Evolutionary conservation across 345 rosid species (phyloP).

Genomic region (Aquilaria sinensis): DNA sequence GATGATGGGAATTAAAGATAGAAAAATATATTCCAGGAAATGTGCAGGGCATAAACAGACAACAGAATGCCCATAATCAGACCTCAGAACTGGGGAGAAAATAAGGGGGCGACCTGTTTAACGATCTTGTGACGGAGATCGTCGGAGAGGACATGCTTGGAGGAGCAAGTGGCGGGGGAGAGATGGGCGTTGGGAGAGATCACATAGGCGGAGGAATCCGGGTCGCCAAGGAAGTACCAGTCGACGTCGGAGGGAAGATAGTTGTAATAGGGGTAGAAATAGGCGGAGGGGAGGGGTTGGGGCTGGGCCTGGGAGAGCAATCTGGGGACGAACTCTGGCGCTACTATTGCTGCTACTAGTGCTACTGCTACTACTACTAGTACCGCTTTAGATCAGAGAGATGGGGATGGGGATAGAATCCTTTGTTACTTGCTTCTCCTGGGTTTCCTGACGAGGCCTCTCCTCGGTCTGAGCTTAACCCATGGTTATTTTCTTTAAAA

Average conservation of each 20-base stretch:
- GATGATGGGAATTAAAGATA: not conserved
- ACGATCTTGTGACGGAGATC: constrained; percentile 79
- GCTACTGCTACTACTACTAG: constrained; percentile 13
- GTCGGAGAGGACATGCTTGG: constrained; percentile 51
- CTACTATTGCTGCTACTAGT: constrained; percentile 26
- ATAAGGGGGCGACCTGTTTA: constrained; percentile 57
- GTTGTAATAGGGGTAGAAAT: constrained; percentile 61
- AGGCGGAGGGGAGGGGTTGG: constrained; percentile 39
- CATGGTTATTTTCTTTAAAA: not conserved
- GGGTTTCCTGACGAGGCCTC: constrained; percentile 21
- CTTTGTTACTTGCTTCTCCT: constrained; percentile 24
- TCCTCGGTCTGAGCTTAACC: constrained; percentile 34
- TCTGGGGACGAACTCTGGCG: constrained; percentile 86
- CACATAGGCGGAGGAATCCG: constrained; percentile 42
- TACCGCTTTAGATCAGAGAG: not conserved
- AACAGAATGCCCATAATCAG: not conserved
- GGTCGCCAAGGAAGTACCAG: constrained; percentile 75
- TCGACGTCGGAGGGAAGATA: constrained; percentile 55
- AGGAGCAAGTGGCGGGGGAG: constrained; percentile 37
- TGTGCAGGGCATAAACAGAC: not conserved
- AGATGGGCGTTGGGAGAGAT: constrained; percentile 37
- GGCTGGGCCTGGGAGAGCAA: constrained; percentile 38
- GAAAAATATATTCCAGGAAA: not conserved
- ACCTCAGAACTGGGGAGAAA: not conserved
- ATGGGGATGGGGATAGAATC: constrained; percentile 2